Percentiles rank a stretch among this genome's conserved stretches.
These are phyloP conservation scores for Silene coronaria DNA, from an alignment of 179 eudicot genomes.

Conservation along the genomic window DNA sequence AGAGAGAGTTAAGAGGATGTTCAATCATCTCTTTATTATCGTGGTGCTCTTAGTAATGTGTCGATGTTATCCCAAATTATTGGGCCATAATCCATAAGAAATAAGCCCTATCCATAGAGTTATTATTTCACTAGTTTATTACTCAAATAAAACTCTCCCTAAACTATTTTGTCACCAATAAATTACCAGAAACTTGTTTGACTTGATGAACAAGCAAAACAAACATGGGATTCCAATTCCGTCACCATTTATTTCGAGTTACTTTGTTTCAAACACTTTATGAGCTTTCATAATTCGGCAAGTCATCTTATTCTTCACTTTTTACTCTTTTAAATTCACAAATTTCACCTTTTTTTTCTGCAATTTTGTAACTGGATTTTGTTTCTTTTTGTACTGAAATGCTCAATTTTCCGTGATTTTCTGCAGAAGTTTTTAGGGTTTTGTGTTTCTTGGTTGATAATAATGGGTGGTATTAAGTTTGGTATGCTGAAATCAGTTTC, in stretches of 20 bases:
- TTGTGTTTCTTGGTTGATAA: slow-evolving; percentile 5
- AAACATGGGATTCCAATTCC: no score
- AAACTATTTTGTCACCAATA: no score
- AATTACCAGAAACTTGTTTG: neutral
- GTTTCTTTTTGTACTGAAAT: neutral
- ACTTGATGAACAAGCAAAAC: slow-evolving; percentile 20
- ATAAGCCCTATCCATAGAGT: no score
- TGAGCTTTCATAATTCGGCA: neutral
- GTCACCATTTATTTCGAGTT: no score
- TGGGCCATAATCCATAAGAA: no score
- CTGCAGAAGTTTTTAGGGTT: slow-evolving; percentile 14
- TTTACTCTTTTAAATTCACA: neutral
- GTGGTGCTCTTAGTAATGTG: no score
- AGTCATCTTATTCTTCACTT: neutral
- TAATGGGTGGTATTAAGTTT: slow-evolving; percentile 36
- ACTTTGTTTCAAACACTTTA: neutral
- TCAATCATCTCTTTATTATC: no score
- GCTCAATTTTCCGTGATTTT: neutral
- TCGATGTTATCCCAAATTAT: no score
- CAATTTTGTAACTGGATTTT: neutral
- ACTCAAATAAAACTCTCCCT: no score
- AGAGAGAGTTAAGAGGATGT: no score
- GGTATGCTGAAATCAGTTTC: slow-evolving; percentile 31
- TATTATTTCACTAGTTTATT: no score
- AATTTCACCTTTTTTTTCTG: slow-evolving; percentile 1